These are phyloP conservation scores for Yamadazyma nakazawae DNA, from an alignment of 805 yeast species.

Conservation along the genomic window DNA sequence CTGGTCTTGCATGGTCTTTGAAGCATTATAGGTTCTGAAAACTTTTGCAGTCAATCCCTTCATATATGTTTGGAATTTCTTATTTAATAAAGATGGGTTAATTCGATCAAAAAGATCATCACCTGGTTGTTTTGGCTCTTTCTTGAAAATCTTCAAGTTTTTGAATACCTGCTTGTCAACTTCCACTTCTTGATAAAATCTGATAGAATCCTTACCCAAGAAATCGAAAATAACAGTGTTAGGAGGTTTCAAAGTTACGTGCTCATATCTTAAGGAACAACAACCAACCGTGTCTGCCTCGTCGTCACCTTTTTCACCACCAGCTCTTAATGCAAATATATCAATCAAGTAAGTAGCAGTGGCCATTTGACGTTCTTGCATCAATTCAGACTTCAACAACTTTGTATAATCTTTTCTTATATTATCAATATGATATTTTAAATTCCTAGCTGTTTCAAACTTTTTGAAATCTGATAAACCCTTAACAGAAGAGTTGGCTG, in stretches of 20 bases:
- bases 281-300: constrained; percentile 99
- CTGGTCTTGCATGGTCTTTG: constrained; percentile 95
- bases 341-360: constrained; percentile 92
- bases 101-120: constrained; percentile 90
- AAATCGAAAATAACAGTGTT: constrained; percentile 84
- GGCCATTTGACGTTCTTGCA: constrained; percentile 88
- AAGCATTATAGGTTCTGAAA: constrained; percentile 95
- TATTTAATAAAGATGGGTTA: constrained; percentile 78
- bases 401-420: constrained; percentile 74
- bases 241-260: constrained; percentile 81
- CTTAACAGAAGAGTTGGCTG: constrained; percentile 85
- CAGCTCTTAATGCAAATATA: constrained; percentile 92
- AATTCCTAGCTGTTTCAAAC: constrained; percentile 88
- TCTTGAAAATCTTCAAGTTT: constrained; percentile 81
- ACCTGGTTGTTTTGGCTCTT: constrained; percentile 84
- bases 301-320: constrained; percentile 95
- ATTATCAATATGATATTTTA: constrained; percentile 65
- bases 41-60: constrained; percentile 94
- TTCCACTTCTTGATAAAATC: constrained; percentile 88
- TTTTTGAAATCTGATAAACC: constrained; percentile 89
- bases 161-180: constrained; percentile 92
- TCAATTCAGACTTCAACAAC: constrained; percentile 67
- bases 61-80: constrained; percentile 85
- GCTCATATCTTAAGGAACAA: constrained; percentile 90
- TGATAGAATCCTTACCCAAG: constrained; percentile 91